phyloP scores from a whole-genome alignment of 805 yeast genomes.

The Suhomyces tanzawaensis region DNA sequence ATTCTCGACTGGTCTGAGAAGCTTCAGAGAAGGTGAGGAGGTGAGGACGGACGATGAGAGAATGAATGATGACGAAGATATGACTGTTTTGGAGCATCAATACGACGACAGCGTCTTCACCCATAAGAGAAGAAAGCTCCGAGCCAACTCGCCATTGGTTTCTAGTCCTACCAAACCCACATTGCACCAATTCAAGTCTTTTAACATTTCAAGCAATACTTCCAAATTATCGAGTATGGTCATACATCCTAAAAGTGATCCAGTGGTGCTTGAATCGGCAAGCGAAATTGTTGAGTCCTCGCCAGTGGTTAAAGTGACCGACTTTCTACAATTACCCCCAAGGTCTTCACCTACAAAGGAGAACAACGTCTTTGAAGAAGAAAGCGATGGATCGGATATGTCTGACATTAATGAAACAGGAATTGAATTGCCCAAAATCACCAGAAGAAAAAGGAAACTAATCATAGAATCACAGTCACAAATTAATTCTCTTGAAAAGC shows the following conservation, averaged over 20 bases:
- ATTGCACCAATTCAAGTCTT: neutral
- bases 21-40: conserved; percentile 8
- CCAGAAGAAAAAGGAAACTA: conserved; percentile 11
- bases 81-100: conserved; percentile 4
- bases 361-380: neutral
- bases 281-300: conserved; percentile 23
- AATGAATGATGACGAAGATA: conserved; percentile 13
- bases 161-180: conserved; percentile 3
- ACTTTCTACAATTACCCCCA: neutral
- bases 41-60: conserved; percentile 11
- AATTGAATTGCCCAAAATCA: neutral
- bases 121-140: conserved; percentile 12
- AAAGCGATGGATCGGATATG: neutral
- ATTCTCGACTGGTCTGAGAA: neutral
- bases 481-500: neutral
- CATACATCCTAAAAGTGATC: conserved; percentile 6
- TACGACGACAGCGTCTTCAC: conserved; percentile 29
- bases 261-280: conserved; percentile 11
- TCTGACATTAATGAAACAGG: neutral
- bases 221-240: conserved; percentile 1
- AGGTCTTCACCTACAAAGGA: neutral
- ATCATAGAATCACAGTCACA: conserved; percentile 18
- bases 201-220: conserved; percentile 1
- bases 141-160: conserved; percentile 1
- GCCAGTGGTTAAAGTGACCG: conserved; percentile 8